These are phyloP conservation scores for Meripilus lineatus DNA, from an alignment of 1,284 basidiomycete genomes.

Conservation along the genomic window DNA sequence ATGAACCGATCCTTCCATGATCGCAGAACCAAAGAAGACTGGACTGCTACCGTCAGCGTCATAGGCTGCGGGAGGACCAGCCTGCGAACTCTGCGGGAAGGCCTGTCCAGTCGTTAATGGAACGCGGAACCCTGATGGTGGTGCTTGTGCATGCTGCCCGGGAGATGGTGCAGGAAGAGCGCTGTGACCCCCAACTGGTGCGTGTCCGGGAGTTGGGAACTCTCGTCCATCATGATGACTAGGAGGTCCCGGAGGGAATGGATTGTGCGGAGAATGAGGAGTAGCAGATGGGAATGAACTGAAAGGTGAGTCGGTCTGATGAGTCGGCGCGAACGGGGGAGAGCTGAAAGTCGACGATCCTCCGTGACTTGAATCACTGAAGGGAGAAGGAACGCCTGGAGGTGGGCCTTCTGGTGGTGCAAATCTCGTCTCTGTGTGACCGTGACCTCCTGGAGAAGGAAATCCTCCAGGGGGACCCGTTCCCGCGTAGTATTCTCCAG, in stretches of 20 bases:
- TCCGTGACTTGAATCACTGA: not conserved
- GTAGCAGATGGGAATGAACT: not conserved
- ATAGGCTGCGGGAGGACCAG: slow-evolving; percentile 42
- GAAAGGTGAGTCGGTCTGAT: not conserved
- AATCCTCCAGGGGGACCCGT: not conserved
- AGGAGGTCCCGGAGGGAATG: not conserved
- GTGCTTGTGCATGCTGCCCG: slow-evolving; percentile 22
- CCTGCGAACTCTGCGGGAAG: slow-evolving; percentile 41
- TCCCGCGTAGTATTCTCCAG: slow-evolving; percentile 1
- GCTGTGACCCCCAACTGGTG: slow-evolving; percentile 7
- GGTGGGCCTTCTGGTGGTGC: slow-evolving; percentile 3
- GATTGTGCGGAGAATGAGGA: not conserved
- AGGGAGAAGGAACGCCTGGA: slow-evolving; percentile 8
- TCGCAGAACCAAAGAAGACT: slow-evolving; percentile 66
- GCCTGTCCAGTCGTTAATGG: slow-evolving; percentile 40
- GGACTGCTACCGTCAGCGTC: slow-evolving; percentile 53
- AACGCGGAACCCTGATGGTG: slow-evolving; percentile 60
- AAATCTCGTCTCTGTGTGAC: not conserved
- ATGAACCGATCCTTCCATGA: slow-evolving; percentile 62
- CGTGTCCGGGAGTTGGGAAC: slow-evolving; percentile 4
- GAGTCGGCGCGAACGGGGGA: not conserved
- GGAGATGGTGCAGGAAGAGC: slow-evolving; percentile 6
- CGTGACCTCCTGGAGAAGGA: slow-evolving; percentile 6
- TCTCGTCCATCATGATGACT: not conserved
- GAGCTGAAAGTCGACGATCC: not conserved